Evolutionary conservation across 2,329 filamentous ascomycete species (phyloP).

Genomic region (Fusarium longipes): DNA sequence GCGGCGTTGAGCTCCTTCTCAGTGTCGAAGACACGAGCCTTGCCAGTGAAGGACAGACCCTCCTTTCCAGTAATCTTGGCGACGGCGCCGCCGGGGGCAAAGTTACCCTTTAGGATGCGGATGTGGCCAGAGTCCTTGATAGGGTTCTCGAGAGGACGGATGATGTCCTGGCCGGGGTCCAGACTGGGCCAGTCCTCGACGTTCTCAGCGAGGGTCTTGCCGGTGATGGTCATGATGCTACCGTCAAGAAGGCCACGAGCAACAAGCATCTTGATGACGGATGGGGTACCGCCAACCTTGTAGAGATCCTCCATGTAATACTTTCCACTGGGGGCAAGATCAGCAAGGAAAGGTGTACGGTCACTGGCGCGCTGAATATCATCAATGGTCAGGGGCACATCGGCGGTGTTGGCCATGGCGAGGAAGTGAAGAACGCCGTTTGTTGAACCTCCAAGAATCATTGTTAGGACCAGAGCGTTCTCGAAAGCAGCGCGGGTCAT

Average conservation of each 20-base stretch:
- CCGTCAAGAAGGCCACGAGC: conserved; percentile 81
- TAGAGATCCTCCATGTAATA: conserved; percentile 92
- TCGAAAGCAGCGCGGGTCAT: conserved; percentile 85
- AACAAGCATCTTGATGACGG: conserved; percentile 86
- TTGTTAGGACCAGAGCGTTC: conserved; percentile 89
- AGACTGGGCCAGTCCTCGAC: conserved; percentile 80
- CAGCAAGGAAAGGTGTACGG: conserved; percentile 86
- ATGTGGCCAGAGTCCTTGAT: conserved; percentile 90
- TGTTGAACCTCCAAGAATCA: conserved; percentile 90
- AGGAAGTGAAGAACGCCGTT: conserved; percentile 91
- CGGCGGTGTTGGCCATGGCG: conserved; percentile 88
- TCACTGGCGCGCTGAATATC: conserved; percentile 85
- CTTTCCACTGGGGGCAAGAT: conserved; percentile 84
- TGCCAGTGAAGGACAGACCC: conserved; percentile 82
- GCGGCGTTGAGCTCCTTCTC: conserved; percentile 82
- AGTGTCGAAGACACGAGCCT: conserved; percentile 86
- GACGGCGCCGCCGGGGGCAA: conserved; percentile 88
- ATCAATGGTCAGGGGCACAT: conserved; percentile 79
- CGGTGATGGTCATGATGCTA: conserved; percentile 82
- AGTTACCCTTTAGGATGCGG: conserved; percentile 86
- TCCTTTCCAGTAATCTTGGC: conserved; percentile 98
- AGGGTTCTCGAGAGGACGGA: conserved; percentile 78
- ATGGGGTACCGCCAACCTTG: conserved; percentile 84
- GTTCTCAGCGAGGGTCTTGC: conserved; percentile 85
- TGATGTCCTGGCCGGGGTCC: conserved; percentile 82